These are phyloP conservation scores for Silene coronaria DNA, from an alignment of 179 eudicot species.

Conservation along the genomic window DNA sequence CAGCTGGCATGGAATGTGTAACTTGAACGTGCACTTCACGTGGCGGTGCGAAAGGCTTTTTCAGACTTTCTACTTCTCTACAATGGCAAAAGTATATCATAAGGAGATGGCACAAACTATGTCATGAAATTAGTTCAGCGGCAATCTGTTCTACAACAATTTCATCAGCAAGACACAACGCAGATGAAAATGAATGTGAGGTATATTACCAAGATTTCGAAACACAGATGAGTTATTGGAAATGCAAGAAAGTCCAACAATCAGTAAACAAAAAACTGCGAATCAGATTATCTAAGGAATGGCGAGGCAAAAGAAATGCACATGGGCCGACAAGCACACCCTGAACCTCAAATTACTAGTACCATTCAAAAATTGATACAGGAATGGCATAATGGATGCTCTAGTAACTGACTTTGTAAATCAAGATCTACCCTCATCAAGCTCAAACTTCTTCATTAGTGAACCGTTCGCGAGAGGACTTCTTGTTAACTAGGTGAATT, in stretches of 20 bases:
- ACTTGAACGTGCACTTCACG: slow-evolving; percentile 40
- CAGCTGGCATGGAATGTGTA: slow-evolving; percentile 41
- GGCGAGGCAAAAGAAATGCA: no score
- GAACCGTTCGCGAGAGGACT: background rate
- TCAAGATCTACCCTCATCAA: background rate
- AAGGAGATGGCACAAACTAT: background rate
- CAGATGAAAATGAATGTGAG: background rate
- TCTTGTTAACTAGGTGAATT: background rate
- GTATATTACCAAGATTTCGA: background rate
- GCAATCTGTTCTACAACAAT: background rate
- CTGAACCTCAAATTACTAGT: no score
- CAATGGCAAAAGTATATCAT: slow-evolving; percentile 8
- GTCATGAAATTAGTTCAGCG: background rate
- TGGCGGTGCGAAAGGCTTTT: slow-evolving; percentile 34
- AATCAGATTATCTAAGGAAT: no score
- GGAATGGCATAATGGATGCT: no score
- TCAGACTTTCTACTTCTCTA: slow-evolving; percentile 28
- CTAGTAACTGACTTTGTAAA: no score
- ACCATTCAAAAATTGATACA: no score
- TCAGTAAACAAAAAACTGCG: no score
- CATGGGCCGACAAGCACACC: no score
- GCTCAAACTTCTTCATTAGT: background rate
- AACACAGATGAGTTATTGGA: background rate
- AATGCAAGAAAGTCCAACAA: background rate
- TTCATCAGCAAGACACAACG: background rate